Percentiles rank a stretch among this genome's conserved stretches.
These are phyloP conservation scores for Mycena albidolilacea DNA, from an alignment of 768 basidiomycete species.

Conservation along the genomic window DNA sequence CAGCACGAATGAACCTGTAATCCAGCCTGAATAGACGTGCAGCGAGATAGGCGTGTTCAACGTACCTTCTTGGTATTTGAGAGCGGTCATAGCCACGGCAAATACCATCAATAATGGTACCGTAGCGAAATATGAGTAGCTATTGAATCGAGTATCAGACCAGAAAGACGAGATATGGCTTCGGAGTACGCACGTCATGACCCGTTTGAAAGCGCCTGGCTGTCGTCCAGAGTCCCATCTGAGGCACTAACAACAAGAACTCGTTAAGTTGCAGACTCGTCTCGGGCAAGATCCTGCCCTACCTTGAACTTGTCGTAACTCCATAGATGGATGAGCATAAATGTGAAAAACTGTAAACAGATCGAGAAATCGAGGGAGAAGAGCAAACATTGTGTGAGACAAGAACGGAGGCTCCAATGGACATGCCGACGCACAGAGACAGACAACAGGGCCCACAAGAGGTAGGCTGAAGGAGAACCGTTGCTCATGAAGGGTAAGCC, in stretches of 20 bases:
- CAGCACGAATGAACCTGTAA: slow-evolving; percentile 56
- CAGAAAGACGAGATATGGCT: slow-evolving; percentile 8
- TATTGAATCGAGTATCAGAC: slow-evolving; percentile 37
- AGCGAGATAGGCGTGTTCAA: neutral
- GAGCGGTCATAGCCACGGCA: slow-evolving; percentile 68
- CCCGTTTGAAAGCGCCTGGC: slow-evolving; percentile 88
- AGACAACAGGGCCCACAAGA: slow-evolving; percentile 83
- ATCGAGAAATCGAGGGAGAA: slow-evolving; percentile 8
- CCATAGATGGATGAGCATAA: slow-evolving; percentile 85
- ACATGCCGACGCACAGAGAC: slow-evolving; percentile 70
- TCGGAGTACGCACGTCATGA: slow-evolving; percentile 83
- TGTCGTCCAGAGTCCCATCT: slow-evolving; percentile 83
- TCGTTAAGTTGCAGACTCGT: neutral
- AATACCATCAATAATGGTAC: slow-evolving; percentile 78
- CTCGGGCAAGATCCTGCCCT: neutral
- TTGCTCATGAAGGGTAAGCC: slow-evolving; percentile 68
- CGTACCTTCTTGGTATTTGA: slow-evolving; percentile 85
- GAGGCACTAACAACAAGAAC: slow-evolving; percentile 58
- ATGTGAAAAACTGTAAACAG: slow-evolving; percentile 70
- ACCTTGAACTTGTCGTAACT: slow-evolving; percentile 78
- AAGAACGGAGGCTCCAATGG: slow-evolving; percentile 49
- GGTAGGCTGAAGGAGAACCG: slow-evolving; percentile 81
- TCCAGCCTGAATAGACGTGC: neutral
- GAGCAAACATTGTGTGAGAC: slow-evolving; percentile 10
- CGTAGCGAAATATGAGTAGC: slow-evolving; percentile 86